Evolutionary conservation across 495 filamentous ascomycete species (phyloP), one percentile per base, ranked within the genome.

Genomic region (Beverwykella pulmonaria): DNA sequence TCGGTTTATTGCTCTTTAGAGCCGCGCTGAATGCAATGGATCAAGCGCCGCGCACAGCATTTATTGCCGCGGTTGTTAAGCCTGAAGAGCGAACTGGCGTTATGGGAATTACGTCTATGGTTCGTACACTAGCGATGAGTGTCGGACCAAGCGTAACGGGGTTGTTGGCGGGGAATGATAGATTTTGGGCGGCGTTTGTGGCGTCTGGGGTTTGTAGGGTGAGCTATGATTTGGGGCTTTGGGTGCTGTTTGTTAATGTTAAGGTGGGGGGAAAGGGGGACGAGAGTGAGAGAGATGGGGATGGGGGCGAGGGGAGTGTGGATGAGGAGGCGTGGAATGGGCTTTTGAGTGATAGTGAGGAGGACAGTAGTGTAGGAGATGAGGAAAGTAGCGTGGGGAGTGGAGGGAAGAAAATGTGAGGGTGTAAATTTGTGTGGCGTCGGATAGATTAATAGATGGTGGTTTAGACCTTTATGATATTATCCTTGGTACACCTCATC

Each of bases 1-100:
- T 93, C 46, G 78, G 92, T 4, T 76, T 92, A 26, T 76, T 93
- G 20, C 29, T 77, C 2, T 44, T 73, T 17, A 83, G 92, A 15
- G 82, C 88, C 0, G 86, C 86, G 44, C 80, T 87, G 12, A 86
- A 89, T 68, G 88, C 80, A 67, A 94, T 94, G 91, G 92, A 96
- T 70, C 86, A 89, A 61, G 90, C 90, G 1, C 92, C 92, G 0
- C 83, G 91, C 4, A 83, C 88, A 0, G 90, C 92, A 0, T 94
- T 95, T 75, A 81, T 94, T 10, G 87, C 91, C 0, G 85, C 87
- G 0, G 86, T 88, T 0, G 82, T 93, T 15, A 83, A 87, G 36
- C 83, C 88, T 0, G 82, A 84, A 61, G 91, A 93, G 75, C 83
- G 91, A 17, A 96, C 92, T 1, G 89, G 90, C 1, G 85, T 75